A percentile compares a stretch with the other conserved stretches of the same genome.
Evolutionary conservation across 2,329 filamentous ascomycete species (phyloP).

Genomic region (Cladophialophora chaetospira): DNA sequence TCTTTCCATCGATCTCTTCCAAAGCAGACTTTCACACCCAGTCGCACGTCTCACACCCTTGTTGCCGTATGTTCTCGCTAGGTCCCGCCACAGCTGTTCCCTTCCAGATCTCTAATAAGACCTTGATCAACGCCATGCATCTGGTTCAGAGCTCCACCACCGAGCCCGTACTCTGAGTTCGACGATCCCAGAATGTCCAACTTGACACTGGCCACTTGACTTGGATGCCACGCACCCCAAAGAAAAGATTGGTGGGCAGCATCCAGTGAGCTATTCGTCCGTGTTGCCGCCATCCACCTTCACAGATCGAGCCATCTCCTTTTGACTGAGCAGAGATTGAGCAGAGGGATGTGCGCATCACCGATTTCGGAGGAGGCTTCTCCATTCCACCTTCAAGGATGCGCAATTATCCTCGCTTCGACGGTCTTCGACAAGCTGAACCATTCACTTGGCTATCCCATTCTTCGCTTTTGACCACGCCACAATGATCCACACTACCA

Average conservation of each 20-base stretch:
- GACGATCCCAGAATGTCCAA: too few relatives aligned
- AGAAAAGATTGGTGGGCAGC: too few relatives aligned
- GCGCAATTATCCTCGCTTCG: background rate
- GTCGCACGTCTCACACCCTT: background rate
- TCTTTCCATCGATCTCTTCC: background rate
- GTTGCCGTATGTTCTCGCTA: slow-evolving; percentile 2
- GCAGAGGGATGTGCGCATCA: too few relatives aligned
- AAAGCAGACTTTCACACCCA: background rate
- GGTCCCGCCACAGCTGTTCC: slow-evolving; percentile 9
- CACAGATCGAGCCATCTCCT: too few relatives aligned
- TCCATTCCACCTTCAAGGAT: background rate
- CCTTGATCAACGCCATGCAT: slow-evolving; percentile 4
- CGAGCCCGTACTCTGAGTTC: too few relatives aligned
- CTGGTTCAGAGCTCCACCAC: background rate
- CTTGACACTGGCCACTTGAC: too few relatives aligned
- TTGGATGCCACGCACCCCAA: too few relatives aligned
- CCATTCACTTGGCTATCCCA: background rate
- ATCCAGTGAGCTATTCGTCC: too few relatives aligned
- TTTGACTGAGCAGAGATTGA: too few relatives aligned
- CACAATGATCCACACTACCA: slow-evolving; percentile 1
- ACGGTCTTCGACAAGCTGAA: background rate
- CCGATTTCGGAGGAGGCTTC: too few relatives aligned
- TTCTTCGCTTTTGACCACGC: slow-evolving; percentile 5
- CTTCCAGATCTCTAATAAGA: slow-evolving; percentile 4
- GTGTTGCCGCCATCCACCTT: too few relatives aligned